Percentiles rank a stretch among this genome's conserved stretches.
These are phyloP conservation scores for Alternaria tenuissima DNA, from an alignment of 2,329 filamentous ascomycete species.

Conservation along the genomic window DNA sequence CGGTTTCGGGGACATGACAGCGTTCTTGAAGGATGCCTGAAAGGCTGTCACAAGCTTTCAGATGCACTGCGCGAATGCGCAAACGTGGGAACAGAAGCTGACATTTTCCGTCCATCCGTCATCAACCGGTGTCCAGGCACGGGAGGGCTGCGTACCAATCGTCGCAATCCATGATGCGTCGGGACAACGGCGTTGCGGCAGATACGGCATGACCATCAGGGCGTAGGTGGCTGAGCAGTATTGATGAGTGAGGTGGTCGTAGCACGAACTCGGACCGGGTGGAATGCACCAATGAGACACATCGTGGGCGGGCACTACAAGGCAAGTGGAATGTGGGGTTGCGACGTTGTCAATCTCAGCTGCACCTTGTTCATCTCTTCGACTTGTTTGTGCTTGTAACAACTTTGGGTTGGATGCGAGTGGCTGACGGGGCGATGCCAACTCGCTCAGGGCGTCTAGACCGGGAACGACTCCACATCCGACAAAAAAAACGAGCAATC, in stretches of 20 bases:
- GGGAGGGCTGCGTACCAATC: conserved; percentile 5
- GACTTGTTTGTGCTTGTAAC: not conserved
- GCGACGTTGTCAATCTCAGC: not conserved
- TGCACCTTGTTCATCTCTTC: conserved; percentile 19
- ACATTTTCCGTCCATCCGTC: conserved; percentile 12
- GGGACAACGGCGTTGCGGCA: conserved; percentile 7
- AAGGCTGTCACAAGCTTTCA: conserved; percentile 19
- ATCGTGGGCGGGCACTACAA: conserved; percentile 10
- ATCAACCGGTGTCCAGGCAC: conserved; percentile 20
- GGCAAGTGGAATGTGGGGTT: conserved; percentile 6
- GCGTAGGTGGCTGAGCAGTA: conserved; percentile 18
- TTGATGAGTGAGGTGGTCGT: conserved; percentile 15
- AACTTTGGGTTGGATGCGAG: not conserved
- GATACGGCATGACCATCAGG: conserved; percentile 1
- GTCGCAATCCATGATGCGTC: conserved; percentile 3
- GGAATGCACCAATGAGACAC: conserved; percentile 2
- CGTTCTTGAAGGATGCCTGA: conserved; percentile 18
- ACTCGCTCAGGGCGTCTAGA: not conserved
- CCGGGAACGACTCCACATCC: not conserved
- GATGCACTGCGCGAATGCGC: conserved; percentile 28
- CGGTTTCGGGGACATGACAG: not conserved
- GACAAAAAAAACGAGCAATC: not conserved
- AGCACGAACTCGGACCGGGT: not conserved
- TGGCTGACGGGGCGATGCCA: not conserved
- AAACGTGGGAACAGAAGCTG: conserved; percentile 27